Base-by-base conservation (phyloP, 2,329 filamentous ascomycete species). In the Colletotrichum sp. region DNA sequence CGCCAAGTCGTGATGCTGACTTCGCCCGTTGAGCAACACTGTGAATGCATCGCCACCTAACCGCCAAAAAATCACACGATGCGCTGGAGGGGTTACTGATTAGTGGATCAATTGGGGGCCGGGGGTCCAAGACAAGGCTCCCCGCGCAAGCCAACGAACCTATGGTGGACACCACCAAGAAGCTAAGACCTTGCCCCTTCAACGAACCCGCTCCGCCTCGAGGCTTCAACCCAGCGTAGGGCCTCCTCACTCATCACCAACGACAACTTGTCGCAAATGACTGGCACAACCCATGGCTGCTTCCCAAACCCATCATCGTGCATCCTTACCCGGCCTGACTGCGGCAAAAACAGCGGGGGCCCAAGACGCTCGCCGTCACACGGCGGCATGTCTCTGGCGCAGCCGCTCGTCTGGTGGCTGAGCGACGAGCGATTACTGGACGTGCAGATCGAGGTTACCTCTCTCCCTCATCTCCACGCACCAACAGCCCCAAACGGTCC, bases 401-500 rank as follows among this genome's bases (percentile, higher is more conserved):
- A 72, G 69, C 57, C 32, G 57, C 43, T 63, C 43, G 57, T 39
- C 43, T 24, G n/a, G 73, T 68, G 73, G 73, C 73, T 75, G 59
- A 68, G 73, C 36, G n/a, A n/a, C 30, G 26, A 63, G 18, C n/a
- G n/a, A 32, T 24, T 66, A 48, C 61, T 39, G 24, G 64, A 36
- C 61, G 43, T 32, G 59, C 39, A 59, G 9, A 26, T 64, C 26
- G 39, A 36, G 52, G 48, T 32, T 34, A 36, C 28, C 32, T 26
- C 26, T 52, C 24, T 61, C 18, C 36, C 30, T 72, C 52, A 61
- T 16, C 55, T 68, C 61, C 61, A 43, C 30, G n/a, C 61, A 64
- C 21, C 61, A 28, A 24, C 61, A 39, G 34, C 61, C 61, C n/a
- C 43, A 59, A 39, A 36, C n/a, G 34, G 61, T 18, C 61, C 21